These are phyloP conservation scores for Tricholoma flavovirens DNA, from an alignment of 768 basidiomycete genomes.

Conservation along the genomic window DNA sequence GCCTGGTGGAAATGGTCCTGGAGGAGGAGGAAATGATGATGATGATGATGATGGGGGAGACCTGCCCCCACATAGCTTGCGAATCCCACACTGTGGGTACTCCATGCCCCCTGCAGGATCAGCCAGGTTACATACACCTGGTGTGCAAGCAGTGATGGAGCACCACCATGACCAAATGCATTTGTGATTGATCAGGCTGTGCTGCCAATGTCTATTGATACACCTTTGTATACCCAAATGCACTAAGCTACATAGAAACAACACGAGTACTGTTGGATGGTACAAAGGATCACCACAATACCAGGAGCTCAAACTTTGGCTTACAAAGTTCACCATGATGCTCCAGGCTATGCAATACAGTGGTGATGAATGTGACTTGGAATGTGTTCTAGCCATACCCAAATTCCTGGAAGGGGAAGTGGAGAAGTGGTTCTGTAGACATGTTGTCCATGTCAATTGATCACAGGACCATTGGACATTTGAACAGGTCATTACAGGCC, in stretches of 20 bases:
- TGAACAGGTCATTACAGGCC: neutral
- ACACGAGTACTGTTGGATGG: neutral
- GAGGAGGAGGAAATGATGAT: too few relatives aligned
- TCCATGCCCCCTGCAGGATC: neutral
- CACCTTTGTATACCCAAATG: neutral
- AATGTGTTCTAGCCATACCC: neutral
- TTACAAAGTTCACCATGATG: neutral
- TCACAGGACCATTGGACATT: neutral
- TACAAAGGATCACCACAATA: neutral
- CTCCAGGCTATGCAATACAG: neutral
- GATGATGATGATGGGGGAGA: neutral
- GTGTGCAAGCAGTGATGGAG: neutral
- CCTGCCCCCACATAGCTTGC: neutral
- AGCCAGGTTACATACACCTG: neutral
- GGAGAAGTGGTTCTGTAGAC: neutral
- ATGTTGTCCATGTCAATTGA: neutral
- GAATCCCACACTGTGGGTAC: neutral
- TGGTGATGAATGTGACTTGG: neutral
- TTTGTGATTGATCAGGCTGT: neutral
- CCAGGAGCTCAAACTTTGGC: neutral
- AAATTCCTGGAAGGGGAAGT: neutral
- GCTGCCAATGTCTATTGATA: neutral
- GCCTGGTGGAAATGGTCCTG: neutral
- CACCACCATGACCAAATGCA: neutral
- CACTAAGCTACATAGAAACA: neutral